Percentiles rank a stretch among this genome's conserved stretches.
Evolutionary conservation across 2,329 filamentous ascomycete genomes (phyloP).

Genomic region (Pseudogymnoascus destructans): DNA sequence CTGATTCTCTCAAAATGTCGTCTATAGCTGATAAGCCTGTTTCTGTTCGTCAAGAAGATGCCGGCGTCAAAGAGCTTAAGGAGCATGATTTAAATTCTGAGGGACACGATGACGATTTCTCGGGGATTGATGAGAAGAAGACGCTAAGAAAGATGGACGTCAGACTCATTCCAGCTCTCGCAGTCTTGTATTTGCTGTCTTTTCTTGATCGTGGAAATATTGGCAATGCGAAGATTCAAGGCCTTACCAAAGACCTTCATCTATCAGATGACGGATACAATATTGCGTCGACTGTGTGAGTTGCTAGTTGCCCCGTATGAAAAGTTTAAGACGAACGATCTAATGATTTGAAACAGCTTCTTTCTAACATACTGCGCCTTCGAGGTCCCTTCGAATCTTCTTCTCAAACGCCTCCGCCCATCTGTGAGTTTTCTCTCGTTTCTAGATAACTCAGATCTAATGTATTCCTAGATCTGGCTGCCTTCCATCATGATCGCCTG

Average conservation of each 20-base stretch:
- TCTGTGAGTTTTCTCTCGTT: background rate
- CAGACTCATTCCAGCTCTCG: constrained; percentile 13
- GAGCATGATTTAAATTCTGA: background rate
- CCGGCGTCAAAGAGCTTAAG: background rate
- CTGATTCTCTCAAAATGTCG: background rate
- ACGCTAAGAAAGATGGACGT: constrained; percentile 12
- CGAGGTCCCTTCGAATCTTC: constrained; percentile 52
- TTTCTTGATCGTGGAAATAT: constrained; percentile 49
- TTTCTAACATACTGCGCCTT: constrained; percentile 47
- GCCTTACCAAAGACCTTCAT: constrained; percentile 11
- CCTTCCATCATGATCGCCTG: constrained; percentile 30
- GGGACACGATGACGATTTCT: constrained; percentile 1
- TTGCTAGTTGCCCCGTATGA: background rate
- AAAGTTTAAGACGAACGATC: constrained; percentile 46
- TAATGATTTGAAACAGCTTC: constrained; percentile 42
- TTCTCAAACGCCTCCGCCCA: constrained; percentile 45
- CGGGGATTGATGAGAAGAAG: background rate
- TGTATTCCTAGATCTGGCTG: constrained; percentile 39
- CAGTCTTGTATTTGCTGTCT: constrained; percentile 12
- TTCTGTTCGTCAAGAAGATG: background rate
- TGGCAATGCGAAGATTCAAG: constrained; percentile 27
- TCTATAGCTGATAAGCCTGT: background rate
- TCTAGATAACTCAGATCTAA: background rate
- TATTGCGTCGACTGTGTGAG: constrained; percentile 13
- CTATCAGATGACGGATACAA: constrained; percentile 15